Conservation (phyloP, 495 filamentous ascomycete genomes). For the Niebla homalea region DNA sequence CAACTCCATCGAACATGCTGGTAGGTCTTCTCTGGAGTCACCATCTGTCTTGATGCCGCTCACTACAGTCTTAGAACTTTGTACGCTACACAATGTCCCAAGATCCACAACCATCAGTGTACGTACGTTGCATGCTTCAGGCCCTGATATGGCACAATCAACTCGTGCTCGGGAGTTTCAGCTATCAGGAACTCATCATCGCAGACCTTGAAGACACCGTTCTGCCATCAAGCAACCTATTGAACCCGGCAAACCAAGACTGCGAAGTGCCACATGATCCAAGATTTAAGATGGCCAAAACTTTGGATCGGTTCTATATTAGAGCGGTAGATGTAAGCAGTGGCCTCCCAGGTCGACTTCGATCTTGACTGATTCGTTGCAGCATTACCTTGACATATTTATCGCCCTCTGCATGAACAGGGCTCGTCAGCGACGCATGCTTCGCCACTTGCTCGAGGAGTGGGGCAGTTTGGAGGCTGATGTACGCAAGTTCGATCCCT, state of each 20-base stretch:
- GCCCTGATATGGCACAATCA: conserved; percentile 59
- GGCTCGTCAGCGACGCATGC: conserved; percentile 67
- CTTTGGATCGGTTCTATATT: conserved; percentile 70
- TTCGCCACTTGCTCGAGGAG: conserved; percentile 68
- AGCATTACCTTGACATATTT: conserved; percentile 72
- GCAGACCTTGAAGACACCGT: conserved; percentile 67
- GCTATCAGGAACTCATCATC: conserved; percentile 61
- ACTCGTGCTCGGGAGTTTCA: conserved; percentile 48
- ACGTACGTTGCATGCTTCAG: conserved; percentile 70
- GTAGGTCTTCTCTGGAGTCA: conserved; percentile 24
- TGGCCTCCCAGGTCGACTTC: not conserved
- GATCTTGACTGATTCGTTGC: conserved; percentile 3
- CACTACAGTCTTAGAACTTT: conserved; percentile 35
- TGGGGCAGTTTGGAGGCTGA: conserved; percentile 81
- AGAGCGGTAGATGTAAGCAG: conserved; percentile 45
- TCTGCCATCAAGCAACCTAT: conserved; percentile 53
- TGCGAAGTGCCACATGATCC: conserved; percentile 68
- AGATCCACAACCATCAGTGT: conserved; percentile 70
- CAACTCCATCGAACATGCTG: conserved; percentile 53
- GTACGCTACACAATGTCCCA: conserved; percentile 62
- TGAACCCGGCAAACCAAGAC: conserved; percentile 58
- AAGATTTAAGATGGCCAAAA: conserved; percentile 57
- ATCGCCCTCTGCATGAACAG: conserved; percentile 79
- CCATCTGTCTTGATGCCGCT: conserved; percentile 7
- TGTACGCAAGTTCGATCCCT: conserved; percentile 22